Percentiles rank a stretch among this genome's conserved stretches.
Conservation (phyloP, 176 grass and related monocot genomes). For the Zoysia japonica region DNA sequence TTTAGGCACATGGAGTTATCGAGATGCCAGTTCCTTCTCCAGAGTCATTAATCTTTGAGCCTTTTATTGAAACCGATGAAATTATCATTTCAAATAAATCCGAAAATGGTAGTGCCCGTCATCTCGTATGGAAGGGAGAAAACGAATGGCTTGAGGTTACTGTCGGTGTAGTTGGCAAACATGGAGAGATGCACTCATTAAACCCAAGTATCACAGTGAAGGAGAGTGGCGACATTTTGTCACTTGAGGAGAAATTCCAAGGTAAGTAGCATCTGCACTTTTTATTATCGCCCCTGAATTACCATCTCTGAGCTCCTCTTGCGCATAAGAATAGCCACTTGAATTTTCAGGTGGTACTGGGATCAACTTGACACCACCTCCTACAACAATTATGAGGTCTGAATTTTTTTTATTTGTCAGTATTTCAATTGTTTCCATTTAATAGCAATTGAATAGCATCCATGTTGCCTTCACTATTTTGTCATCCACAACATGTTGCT, state of each 20-base stretch:
- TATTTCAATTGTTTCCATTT: background rate
- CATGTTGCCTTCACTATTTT: background rate
- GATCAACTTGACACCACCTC: conserved; percentile 96
- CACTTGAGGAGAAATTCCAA: conserved; percentile 98
- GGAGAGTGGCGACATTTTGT: conserved; percentile 91
- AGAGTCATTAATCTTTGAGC: conserved; percentile 79
- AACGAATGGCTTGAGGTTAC: conserved; percentile 90
- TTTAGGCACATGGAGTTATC: conserved; percentile 83
- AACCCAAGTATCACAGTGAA: conserved; percentile 96
- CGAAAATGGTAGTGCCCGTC: conserved; percentile 38
- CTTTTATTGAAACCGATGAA: conserved; percentile 91
- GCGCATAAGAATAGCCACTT: conserved; percentile 5
- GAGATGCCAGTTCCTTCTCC: conserved; percentile 88
- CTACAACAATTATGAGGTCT: conserved; percentile 78
- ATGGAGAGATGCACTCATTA: conserved; percentile 75
- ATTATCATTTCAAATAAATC: conserved; percentile 77
- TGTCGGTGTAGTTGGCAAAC: conserved; percentile 77
- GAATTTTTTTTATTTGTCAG: background rate
- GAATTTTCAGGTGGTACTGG: conserved; percentile 82
- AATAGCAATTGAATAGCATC: background rate
- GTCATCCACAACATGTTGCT: background rate
- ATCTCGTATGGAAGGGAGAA: conserved; percentile 69
- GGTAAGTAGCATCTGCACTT: conserved; percentile 36
- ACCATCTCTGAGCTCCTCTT: background rate
- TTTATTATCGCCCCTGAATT: background rate